These are phyloP conservation scores for Crucihimalaya himalaica DNA, from an alignment of 345 rosid genomes.

Conservation along the genomic window DNA sequence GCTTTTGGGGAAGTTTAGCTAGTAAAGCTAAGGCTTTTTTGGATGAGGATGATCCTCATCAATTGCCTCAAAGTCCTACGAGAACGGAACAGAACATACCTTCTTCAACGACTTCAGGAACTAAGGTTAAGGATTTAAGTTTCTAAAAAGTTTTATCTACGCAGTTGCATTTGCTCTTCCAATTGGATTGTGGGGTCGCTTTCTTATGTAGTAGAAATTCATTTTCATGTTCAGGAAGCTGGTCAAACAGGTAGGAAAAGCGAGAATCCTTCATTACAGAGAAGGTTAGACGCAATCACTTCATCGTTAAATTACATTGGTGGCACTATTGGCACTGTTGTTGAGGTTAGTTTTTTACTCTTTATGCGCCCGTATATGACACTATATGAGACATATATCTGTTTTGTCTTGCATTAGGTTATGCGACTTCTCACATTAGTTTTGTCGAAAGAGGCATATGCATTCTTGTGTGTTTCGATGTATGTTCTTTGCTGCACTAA, in stretches of 20 bases:
- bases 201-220: conserved; percentile 25
- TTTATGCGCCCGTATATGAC: not conserved
- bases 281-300: conserved; percentile 65
- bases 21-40: conserved; percentile 87
- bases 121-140: conserved; percentile 42
- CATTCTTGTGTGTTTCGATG: not conserved
- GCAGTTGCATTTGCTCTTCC: not conserved
- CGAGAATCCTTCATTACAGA: conserved; percentile 64
- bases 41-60: conserved; percentile 55
- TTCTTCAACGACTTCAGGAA: conserved; percentile 27
- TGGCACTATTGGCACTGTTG: conserved; percentile 75
- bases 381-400: not conserved
- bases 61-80: conserved; percentile 35
- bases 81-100: conserved; percentile 42
- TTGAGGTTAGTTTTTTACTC: conserved; percentile 60
- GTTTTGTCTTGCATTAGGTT: not conserved
- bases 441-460: not conserved
- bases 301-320: conserved; percentile 77
- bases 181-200: not conserved
- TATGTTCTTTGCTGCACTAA: not conserved
- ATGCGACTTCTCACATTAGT: not conserved
- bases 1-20: conserved; percentile 89
- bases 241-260: conserved; percentile 39
- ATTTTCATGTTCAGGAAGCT: conserved; percentile 38
- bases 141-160: conserved; percentile 27